Percentiles rank a stretch among this genome's conserved stretches.
Conservation (phyloP, 371 early-diverging fungal genomes). For the Rhizopus microsporus region DNA sequence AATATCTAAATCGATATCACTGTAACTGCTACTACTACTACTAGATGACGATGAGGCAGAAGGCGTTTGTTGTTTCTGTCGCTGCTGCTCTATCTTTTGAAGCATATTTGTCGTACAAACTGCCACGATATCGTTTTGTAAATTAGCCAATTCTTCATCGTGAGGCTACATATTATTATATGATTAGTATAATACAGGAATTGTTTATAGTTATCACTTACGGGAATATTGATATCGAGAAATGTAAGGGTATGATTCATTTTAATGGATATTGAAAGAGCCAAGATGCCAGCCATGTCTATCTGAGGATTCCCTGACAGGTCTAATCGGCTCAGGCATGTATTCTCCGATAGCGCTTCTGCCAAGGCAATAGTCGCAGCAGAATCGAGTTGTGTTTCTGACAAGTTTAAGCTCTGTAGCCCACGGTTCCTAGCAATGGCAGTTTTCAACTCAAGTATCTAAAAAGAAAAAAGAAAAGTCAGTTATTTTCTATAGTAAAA, state of each 20-base stretch:
- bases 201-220: slow-evolving; percentile 20
- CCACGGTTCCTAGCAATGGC: slow-evolving; percentile 2
- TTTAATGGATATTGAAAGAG: slow-evolving; percentile 71
- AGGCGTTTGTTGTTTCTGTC: slow-evolving; percentile 10
- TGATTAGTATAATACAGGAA: not conserved
- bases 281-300: slow-evolving; percentile 78
- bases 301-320: slow-evolving; percentile 73
- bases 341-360: slow-evolving; percentile 79
- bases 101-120: slow-evolving; percentile 73
- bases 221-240: slow-evolving; percentile 73
- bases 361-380: slow-evolving; percentile 74
- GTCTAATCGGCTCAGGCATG: slow-evolving; percentile 65
- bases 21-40: not conserved
- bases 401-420: slow-evolving; percentile 9
- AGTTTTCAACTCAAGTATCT: slow-evolving; percentile 1
- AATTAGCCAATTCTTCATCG: slow-evolving; percentile 65
- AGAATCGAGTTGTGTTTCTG: slow-evolving; percentile 16
- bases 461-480: slow-evolving; percentile 24
- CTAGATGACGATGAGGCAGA: not conserved
- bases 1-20: not conserved
- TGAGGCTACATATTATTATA: slow-evolving; percentile 45
- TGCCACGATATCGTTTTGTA: slow-evolving; percentile 71
- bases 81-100: slow-evolving; percentile 24
- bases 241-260: slow-evolving; percentile 71
- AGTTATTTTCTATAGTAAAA: slow-evolving; percentile 11